Base-by-base conservation (phyloP, 108 stramenopile species). In the Cyclostephanos invisitatus region DNA sequence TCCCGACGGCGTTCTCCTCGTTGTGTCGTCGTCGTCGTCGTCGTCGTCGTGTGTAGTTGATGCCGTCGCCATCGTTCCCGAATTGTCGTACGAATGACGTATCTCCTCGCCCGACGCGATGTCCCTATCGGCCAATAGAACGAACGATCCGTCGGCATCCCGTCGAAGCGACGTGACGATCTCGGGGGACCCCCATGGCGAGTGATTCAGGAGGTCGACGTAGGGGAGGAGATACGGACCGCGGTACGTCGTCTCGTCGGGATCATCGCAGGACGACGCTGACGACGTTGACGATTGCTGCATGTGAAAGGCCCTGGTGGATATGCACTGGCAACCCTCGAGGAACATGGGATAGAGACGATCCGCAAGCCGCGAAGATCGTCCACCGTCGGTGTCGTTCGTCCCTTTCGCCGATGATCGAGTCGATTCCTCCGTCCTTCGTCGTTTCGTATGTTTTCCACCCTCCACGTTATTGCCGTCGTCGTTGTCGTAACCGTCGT, bases 161-260 rank as follows among this genome's bases (percentile, higher is more conserved):
- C 79, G 48, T 25, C 77, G 84, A 56, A 95, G 55, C 5, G 90
- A 91, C 0, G 94, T 95, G 57, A 79, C 84, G 17, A 78, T 67
- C 3, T 77, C 48, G 2, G 87, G 42, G 74, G 85, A 66, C 38
- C 29, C 36, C 14, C 18, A 48, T 2, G 79, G 79, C 18, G 74
- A 47, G 38, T 94, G 93, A 74, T 94, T 94, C 42, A 94, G 75
- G 29, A 94, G 67, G 75, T 94, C 93, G 59, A 94, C 91, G 49
- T 87, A 74, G 0, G 93, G 93, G 5, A 94, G 66, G 18, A 94
- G 72, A 69, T 84, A 91, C 15, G 93, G 93, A 9, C 93, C 93
- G 20, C 65, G 47, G 58, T 90, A 86, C 21, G 35, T 35, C 21
- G 35, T 35, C 15, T 38, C 35, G 22, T 9, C 44, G 21, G 7